Evolutionary conservation across 139 green algal genomes (phyloP).

Genomic region (Edaphochlamys debaryana): DNA sequence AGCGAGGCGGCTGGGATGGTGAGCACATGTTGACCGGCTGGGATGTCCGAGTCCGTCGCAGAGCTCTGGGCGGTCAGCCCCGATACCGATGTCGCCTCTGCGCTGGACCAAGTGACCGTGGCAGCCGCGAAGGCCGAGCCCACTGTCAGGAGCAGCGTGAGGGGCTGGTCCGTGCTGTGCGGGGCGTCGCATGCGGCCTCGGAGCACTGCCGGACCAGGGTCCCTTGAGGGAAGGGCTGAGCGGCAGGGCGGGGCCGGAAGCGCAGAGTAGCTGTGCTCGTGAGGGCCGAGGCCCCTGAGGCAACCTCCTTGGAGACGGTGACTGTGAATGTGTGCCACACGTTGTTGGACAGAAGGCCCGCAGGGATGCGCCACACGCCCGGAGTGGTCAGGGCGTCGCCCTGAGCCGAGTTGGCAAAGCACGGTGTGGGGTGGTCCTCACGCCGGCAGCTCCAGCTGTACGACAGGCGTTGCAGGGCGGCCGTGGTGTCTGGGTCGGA

Average conservation of each 20-base stretch:
- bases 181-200: not conserved
- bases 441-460: slow-evolving; percentile 14
- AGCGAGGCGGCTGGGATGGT: slow-evolving; percentile 16
- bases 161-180: slow-evolving; percentile 9
- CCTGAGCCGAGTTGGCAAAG: not conserved
- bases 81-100: not conserved
- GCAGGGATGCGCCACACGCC: not conserved
- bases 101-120: not conserved
- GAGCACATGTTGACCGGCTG: slow-evolving; percentile 2
- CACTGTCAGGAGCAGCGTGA: not conserved
- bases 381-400: not conserved
- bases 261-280: not conserved
- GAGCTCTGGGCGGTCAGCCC: not conserved
- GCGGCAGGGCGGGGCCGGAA: not conserved
- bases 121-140: not conserved
- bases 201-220: slow-evolving; percentile 10
- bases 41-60: not conserved
- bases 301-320: slow-evolving; percentile 18
- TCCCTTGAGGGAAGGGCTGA: slow-evolving; percentile 20
- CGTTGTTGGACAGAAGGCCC: not conserved
- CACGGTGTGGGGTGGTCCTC: slow-evolving; percentile 27
- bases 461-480: not conserved
- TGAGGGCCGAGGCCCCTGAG: not conserved
- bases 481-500: slow-evolving; percentile 8
- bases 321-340: slow-evolving; percentile 18